Evolutionary conservation across 352 stramenopile genomes (phyloP), one percentile per base, ranked within the genome.

Genomic region (Phytophthora hibernalis): DNA sequence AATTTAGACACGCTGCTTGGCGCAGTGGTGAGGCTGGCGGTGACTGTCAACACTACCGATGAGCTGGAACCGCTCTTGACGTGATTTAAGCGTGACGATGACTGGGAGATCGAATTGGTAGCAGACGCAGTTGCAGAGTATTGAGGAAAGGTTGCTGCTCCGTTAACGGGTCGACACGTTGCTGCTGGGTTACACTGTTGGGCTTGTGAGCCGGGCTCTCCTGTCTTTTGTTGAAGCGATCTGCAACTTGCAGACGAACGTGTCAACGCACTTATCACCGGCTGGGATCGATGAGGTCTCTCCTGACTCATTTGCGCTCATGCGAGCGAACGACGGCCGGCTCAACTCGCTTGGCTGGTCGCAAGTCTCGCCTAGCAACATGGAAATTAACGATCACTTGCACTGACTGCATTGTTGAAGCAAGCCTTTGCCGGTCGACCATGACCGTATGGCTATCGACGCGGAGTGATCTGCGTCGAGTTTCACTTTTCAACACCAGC

Each of bases 1-100:
- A 59, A 2, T 44, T 37, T 74, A 24, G 59, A 76, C 31, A 76
- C 75, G 20, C 35, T 88, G n/a, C 61, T 78, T 16, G 70, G 70
- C 5, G 70, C 65, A 1, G 61, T 78, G 13, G 33, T 78, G 51
- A 57, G 70, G 11, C 56, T 74, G 4, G 54, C 55, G 8, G 45
- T 74, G 24, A 53, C 40, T 24, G 65, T 61, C 20, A 78, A 78
- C 26, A 54, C 37, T 2, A 70, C 73, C 13, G 72, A 70, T 2
- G 67, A 83, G 51, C 65, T 83, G 24, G 61, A 69, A 7, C 59
- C 45, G 54, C 59, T 73, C 24, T 57, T 73, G 5, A 53, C 44
- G n/a, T 72, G 60, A 66, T 22, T 60, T 55, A 51, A 43, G 20
- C n/a, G 21, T n/a, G 18, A 8, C 40, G 7, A 47, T 20, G 7